Evolutionary conservation across 257 asterid genomes (phyloP).

Genomic region (Apocynum venetum): DNA sequence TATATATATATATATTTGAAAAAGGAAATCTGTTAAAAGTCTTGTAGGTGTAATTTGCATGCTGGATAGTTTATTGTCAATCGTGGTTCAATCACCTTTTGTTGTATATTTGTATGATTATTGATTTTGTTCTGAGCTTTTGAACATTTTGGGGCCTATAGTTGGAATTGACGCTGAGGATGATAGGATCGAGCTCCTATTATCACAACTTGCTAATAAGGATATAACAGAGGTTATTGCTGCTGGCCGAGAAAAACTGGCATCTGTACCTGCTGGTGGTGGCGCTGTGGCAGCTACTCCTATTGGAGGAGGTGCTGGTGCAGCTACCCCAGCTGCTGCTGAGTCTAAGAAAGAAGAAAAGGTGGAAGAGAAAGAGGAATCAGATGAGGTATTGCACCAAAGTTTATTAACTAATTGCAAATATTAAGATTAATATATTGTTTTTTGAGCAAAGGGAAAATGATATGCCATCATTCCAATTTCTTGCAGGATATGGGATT

Average conservation of each 20-base stretch:
- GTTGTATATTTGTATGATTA: neutral
- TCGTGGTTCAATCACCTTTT: neutral
- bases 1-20: too few relatives aligned
- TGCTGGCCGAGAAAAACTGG: conserved; percentile 28
- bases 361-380: conserved; percentile 27
- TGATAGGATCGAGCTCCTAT: conserved; percentile 22
- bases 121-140: neutral
- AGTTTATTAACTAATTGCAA: neutral
- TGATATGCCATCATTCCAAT: neutral
- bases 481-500: conserved; percentile 25
- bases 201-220: conserved; percentile 25
- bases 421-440: neutral
- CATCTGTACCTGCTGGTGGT: conserved; percentile 30
- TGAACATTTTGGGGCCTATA: neutral
- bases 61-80: neutral
- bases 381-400: conserved; percentile 14
- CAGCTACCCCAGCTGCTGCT: conserved; percentile 11
- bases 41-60: neutral
- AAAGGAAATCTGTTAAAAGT: neutral
- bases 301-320: conserved; percentile 15
- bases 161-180: conserved; percentile 29
- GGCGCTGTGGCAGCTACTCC: conserved; percentile 14
- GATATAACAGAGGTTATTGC: conserved; percentile 29
- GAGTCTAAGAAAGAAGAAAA: conserved; percentile 17
- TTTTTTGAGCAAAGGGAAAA: neutral